Base-by-base conservation (phyloP, 805 yeast species). In the Ogataea wickerhamii region DNA sequence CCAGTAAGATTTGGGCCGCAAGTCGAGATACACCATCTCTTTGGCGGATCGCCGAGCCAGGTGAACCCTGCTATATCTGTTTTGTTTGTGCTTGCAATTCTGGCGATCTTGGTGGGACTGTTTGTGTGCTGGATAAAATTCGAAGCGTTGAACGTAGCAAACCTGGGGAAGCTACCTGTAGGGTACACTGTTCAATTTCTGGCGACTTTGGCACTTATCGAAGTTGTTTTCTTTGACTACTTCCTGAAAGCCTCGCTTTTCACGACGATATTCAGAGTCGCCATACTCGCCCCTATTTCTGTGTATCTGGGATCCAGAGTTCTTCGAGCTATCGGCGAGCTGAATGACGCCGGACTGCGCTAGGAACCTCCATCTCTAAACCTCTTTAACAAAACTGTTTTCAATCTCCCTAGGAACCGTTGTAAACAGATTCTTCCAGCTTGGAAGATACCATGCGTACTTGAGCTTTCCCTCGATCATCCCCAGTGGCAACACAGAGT, bases 401-500 rank as follows among this genome's bases (percentile, higher is more conserved):
- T 61, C 58, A 18, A 83, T 68, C 65, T 69, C 65, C 55, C 87
- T 66, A 41, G 78, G 77, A 18, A 75, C 74, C 52, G 38, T 70
- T 49, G 12, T 79, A 12, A 51, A 44, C 14, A 40, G 25, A 26
- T 31, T 39, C 6, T 44, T 32, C n/a, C 46, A 24, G 6, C 41
- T 34, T 67, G 60, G 76, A 62, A 53, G 70, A 50, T 73, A 73
- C 53, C 74, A 68, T 6, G 83, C 91, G 6, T 87, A 91, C 4
- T 82, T 72, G 11, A 93, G 80, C 54, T 87, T 89, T 1, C 98
- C 99, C 49, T 80, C 80, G 3, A 93, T 80, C 27, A 93, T 64
- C 0, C 81, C 98, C 79, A 87, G 69, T 2, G 98, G 98, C 24
- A 93, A 65, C n/a, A 82, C 87, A 26, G 89, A 85, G 56, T 93